These are phyloP conservation scores for Mycosphaerella sp. DNA, from an alignment of 2,329 filamentous ascomycete genomes.

Conservation along the genomic window DNA sequence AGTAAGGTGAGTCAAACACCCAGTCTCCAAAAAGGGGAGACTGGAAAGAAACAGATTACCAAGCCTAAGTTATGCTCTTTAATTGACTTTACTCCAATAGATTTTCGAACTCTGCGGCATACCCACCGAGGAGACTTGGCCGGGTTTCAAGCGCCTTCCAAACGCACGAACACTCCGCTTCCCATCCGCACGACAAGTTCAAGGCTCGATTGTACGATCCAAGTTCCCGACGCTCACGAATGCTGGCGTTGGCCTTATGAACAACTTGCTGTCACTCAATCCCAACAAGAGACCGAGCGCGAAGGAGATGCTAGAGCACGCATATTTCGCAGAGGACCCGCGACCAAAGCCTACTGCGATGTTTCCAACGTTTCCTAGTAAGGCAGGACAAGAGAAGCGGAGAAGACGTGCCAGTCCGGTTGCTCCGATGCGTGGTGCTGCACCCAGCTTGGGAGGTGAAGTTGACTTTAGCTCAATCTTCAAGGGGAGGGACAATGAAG, in stretches of 20 bases:
- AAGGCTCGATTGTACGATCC: slow-evolving; percentile 55
- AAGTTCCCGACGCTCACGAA: slow-evolving; percentile 76
- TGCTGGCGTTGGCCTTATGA: slow-evolving; percentile 65
- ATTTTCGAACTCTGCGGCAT: slow-evolving; percentile 88
- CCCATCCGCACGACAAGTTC: slow-evolving; percentile 39
- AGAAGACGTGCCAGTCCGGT: slow-evolving; percentile 68
- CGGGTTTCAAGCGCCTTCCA: slow-evolving; percentile 75
- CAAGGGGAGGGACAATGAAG: slow-evolving; percentile 43
- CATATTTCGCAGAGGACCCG: slow-evolving; percentile 87
- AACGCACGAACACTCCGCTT: slow-evolving; percentile 77
- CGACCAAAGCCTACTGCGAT: slow-evolving; percentile 83
- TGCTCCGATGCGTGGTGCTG: slow-evolving; percentile 68
- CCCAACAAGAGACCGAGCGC: slow-evolving; percentile 66
- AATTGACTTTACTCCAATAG: slow-evolving; percentile 31
- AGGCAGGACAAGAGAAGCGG: slow-evolving; percentile 80
- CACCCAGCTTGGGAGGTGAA: slow-evolving; percentile 32
- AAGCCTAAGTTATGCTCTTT: slow-evolving; percentile 3
- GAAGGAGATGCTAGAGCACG: slow-evolving; percentile 65
- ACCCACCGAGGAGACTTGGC: slow-evolving; percentile 77
- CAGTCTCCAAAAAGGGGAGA: slow-evolving; percentile 18
- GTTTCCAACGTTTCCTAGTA: slow-evolving; percentile 96
- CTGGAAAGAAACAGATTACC: slow-evolving; percentile 28
- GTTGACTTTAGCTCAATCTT: slow-evolving; percentile 48
- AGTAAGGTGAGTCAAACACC: slow-evolving; percentile 48
- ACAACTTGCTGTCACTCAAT: slow-evolving; percentile 65